These are phyloP conservation scores for Fusarium armeniacum DNA, from an alignment of 2,329 filamentous ascomycete species.

Conservation along the genomic window DNA sequence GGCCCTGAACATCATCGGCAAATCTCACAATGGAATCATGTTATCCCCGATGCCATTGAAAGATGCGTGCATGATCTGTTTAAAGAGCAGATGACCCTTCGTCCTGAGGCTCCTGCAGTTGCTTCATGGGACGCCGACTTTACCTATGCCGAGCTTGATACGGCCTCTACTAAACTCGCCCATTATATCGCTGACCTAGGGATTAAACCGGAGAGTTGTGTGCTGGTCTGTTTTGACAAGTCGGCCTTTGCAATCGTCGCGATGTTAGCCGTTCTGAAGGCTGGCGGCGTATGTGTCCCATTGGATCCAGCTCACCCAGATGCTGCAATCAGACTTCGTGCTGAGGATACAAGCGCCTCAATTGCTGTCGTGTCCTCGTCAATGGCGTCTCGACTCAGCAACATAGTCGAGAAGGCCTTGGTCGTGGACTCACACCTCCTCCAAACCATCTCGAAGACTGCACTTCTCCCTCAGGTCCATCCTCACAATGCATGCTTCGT, in stretches of 20 bases:
- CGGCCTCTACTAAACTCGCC: slow-evolving; percentile 32
- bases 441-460: accelerated
- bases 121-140: slow-evolving; percentile 38
- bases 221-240: slow-evolving; percentile 39
- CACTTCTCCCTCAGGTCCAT: not conserved
- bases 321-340: slow-evolving; percentile 27
- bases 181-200: slow-evolving; percentile 15
- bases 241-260: slow-evolving; percentile 32
- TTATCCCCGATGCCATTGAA: slow-evolving; percentile 21
- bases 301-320: slow-evolving; percentile 43
- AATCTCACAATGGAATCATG: slow-evolving; percentile 30
- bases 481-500: slow-evolving; percentile 38
- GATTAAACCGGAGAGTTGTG: slow-evolving; percentile 14
- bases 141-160: slow-evolving; percentile 41
- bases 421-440: slow-evolving; percentile 29
- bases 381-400: slow-evolving; percentile 1
- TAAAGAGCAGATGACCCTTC: not conserved
- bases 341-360: slow-evolving; percentile 27
- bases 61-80: slow-evolving; percentile 36
- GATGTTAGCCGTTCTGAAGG: slow-evolving; percentile 39
- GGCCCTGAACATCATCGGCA: slow-evolving; percentile 2
- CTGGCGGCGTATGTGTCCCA: slow-evolving; percentile 34
- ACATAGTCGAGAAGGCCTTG: slow-evolving; percentile 15
- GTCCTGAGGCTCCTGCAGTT: slow-evolving; percentile 26
- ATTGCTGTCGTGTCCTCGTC: slow-evolving; percentile 35